Evolutionary conservation across 306 rosid genomes (phyloP), one percentile per base, ranked within the genome.

Genomic region (Sicyos baderoa): DNA sequence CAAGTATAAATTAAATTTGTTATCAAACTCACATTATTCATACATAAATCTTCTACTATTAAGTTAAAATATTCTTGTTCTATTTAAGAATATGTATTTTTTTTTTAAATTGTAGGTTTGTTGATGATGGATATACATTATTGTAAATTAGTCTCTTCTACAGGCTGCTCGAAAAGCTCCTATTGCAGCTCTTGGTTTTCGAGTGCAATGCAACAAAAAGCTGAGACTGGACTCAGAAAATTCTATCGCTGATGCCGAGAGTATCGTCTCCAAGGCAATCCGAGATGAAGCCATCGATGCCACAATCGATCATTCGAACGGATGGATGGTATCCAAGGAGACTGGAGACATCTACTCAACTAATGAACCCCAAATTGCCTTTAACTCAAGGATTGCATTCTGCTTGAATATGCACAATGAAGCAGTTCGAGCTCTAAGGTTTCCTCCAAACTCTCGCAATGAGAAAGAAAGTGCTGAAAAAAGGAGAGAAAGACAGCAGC

Each of bases 131-230:
- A n/a, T n/a, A n/a, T n/a, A n/a, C n/a, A n/a, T n/a, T n/a, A n/a
- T n/a, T n/a, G n/a, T n/a, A n/a, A n/a, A n/a, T n/a, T n/a, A 94
- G 77, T 90, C 97, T 73, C 97, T 94, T 27, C 90, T 90, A 64
- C 99, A 94, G 70, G 99, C 99, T 63, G 97, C 99, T 52, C 85
- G 99, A 74, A 94, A 94, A 74, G 97, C 99, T 62, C 97, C 99
- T 10, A 77, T 85, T 70, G 91, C 99, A 18, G 99, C 99, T 50
- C 91, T 86, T n/a, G 96, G 99, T 32, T 90, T 94, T 75, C 87
- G 97, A 69, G 86, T 94, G 77, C 99, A 94, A 75, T 94, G 99
- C 81, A 94, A 88, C 81, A 85, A 86, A 73, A 94, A 94, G 73
- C 70, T 94, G 89, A 86, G 97, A 77, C 68, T 94, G 88, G 89